Evolutionary conservation across 371 early-diverging fungal species (phyloP), one percentile per base, ranked within the genome.

Genomic region (Encephalitozoon intestinalis): DNA sequence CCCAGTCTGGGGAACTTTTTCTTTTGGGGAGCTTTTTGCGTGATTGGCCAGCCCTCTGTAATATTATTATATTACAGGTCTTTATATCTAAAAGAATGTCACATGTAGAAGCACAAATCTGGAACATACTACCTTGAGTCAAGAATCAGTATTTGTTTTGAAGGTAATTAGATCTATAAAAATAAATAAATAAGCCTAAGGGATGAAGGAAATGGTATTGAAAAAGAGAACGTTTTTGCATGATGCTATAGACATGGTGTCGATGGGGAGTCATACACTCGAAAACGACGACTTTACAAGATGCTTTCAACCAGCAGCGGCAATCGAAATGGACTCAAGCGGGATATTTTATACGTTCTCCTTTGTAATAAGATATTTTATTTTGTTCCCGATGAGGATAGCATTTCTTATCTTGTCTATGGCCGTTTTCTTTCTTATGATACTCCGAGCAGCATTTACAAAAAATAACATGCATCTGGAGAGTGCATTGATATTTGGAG

Each of bases 361-460:
- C 6, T 65, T 83, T 46, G 51, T 83, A 12, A 73, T 71, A 6
- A 63, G 84, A 50, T 83, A 81, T 49, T 75, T 75, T 44, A 39
- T 83, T 41, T 18, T 83, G 4, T 73, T 83, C 34, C 84, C 84
- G 40, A n/a, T 70, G 4, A 46, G 81, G 63, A 7, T 83, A 5
- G 11, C 39, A 2, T 41, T 81, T 8, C 39, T 81, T 67, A 28
- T 26, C 9, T 0, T 65, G 0, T 39, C 30, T n/a, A 23, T 58
- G 18, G 0, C 68, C 8, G 9, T 73, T 26, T 76, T 81, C 52
- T 25, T 66, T 4, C 1, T 74, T 15, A 30, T 69, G 58, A 28
- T 79, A 43, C 50, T 73, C 26, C 8, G 49, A n/a, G 50, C 50
- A 6, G 37, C 70, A 26, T 9, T 69, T 18, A 51, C 63, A 25